These are phyloP conservation scores for Diaporthe sp. DNA, from an alignment of 2,329 filamentous ascomycete species.

Conservation along the genomic window DNA sequence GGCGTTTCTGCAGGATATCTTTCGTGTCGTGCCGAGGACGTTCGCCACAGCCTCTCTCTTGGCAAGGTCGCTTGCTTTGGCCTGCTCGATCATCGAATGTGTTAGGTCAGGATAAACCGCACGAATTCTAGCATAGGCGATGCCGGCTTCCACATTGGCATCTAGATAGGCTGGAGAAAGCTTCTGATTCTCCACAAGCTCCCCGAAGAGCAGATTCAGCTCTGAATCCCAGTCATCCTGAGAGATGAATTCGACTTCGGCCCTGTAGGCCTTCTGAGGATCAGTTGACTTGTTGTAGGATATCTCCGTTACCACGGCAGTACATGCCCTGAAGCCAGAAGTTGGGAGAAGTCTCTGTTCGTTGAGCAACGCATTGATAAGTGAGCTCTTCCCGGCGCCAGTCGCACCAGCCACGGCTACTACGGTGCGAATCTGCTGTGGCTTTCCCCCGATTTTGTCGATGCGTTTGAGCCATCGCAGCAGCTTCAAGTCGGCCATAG, in stretches of 20 bases:
- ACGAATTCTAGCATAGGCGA: conserved; percentile 60
- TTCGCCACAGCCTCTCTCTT: no score
- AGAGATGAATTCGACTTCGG: conserved; percentile 71
- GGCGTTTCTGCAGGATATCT: neutral
- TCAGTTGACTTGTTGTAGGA: conserved; percentile 65
- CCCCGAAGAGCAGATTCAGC: conserved; percentile 61
- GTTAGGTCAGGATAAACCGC: no score
- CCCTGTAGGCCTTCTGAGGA: conserved; percentile 58
- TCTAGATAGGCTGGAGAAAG: conserved; percentile 29
- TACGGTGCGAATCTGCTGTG: conserved; percentile 60
- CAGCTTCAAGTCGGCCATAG: no score
- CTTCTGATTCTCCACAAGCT: conserved; percentile 55
- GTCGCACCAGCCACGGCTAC: conserved; percentile 74
- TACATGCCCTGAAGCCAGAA: conserved; percentile 72
- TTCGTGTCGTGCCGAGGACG: no score
- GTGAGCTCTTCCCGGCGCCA: conserved; percentile 72
- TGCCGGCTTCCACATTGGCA: conserved; percentile 51
- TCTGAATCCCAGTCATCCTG: conserved; percentile 67
- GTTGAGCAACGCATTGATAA: conserved; percentile 75
- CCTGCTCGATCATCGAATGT: no score
- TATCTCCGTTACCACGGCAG: conserved; percentile 72
- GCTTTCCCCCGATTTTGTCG: no score
- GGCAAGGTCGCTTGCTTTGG: no score
- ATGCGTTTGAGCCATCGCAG: no score
- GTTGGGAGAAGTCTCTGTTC: conserved; percentile 65